Percentiles rank a stretch among this genome's conserved stretches.
phyloP scores from a whole-genome alignment of 2,329 filamentous ascomycete genomes.

The Fusarium redolens region DNA sequence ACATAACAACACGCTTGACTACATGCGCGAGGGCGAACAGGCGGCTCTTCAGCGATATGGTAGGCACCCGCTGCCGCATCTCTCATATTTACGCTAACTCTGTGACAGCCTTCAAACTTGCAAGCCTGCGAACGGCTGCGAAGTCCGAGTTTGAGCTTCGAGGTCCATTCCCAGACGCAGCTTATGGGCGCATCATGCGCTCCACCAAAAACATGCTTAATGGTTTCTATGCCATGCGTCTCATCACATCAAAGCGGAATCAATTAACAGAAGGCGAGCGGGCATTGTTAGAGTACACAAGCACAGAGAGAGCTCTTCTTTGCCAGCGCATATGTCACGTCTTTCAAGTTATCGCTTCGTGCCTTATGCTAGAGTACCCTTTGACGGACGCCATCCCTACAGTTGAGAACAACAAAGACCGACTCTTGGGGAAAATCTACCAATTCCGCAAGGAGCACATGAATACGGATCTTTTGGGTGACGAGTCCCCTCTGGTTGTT shows the following conservation, averaged over 20 bases:
- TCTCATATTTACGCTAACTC: neutral
- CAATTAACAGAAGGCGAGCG: slow-evolving; percentile 83
- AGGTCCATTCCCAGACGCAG: slow-evolving; percentile 83
- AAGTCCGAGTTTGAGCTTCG: slow-evolving; percentile 89
- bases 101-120: slow-evolving; percentile 70
- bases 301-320: slow-evolving; percentile 80
- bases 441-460: slow-evolving; percentile 80
- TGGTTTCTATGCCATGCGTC: slow-evolving; percentile 95
- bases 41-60: slow-evolving; percentile 84
- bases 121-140: slow-evolving; percentile 77
- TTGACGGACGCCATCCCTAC: slow-evolving; percentile 89
- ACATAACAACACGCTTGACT: slow-evolving; percentile 67
- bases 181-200: slow-evolving; percentile 79
- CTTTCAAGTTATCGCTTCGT: slow-evolving; percentile 85
- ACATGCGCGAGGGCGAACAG: slow-evolving; percentile 91
- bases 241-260: slow-evolving; percentile 85
- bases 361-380: slow-evolving; percentile 93
- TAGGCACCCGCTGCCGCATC: slow-evolving; percentile 32
- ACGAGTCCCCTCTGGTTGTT: slow-evolving; percentile 52
- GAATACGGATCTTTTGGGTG: slow-evolving; percentile 43
- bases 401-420: slow-evolving; percentile 82
- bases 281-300: slow-evolving; percentile 82
- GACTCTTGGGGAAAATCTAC: slow-evolving; percentile 87
- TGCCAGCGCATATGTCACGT: slow-evolving; percentile 93
- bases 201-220: slow-evolving; percentile 88